Conservation (phyloP, 1,284 basidiomycete species). For the Apiotrichum mycotoxinovorans region DNA sequence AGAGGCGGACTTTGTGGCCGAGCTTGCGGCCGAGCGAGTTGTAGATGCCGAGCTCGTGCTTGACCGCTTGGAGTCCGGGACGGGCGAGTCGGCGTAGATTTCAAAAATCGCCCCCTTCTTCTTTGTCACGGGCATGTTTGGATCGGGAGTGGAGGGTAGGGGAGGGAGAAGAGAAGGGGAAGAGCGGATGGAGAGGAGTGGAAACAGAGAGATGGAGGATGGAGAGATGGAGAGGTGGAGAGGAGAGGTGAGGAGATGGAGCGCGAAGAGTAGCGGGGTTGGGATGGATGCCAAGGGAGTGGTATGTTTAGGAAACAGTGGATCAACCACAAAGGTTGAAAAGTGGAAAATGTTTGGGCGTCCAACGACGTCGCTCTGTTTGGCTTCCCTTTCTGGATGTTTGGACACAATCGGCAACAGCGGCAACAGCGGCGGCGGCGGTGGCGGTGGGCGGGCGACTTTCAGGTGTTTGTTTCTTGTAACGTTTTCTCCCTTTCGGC, state of each 20-base stretch:
- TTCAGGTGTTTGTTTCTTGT: too few species aligned
- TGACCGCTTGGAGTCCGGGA: background rate
- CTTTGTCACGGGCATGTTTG: conserved; percentile 46
- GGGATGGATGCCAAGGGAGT: too few species aligned
- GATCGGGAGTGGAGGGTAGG: background rate
- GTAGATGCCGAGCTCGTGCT: background rate
- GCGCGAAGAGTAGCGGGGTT: background rate
- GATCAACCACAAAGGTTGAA: too few species aligned
- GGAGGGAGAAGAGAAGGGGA: background rate
- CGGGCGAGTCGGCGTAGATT: conserved; percentile 48
- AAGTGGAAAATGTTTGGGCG: too few species aligned
- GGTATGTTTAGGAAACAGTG: too few species aligned
- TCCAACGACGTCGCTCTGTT: too few species aligned
- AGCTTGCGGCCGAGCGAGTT: background rate
- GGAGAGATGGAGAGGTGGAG: background rate
- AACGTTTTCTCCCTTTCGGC: too few species aligned
- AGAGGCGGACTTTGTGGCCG: background rate
- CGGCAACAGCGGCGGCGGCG: too few species aligned
- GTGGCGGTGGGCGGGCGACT: too few species aligned
- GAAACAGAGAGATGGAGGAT: background rate
- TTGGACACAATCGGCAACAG: too few species aligned
- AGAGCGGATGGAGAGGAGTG: background rate
- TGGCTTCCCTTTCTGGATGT: too few species aligned
- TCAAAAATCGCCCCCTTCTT: conserved; percentile 50
- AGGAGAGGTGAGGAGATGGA: background rate